phyloP scores from a whole-genome alignment of 2,329 filamentous ascomycete species.

The Aspergillus udagawae region DNA sequence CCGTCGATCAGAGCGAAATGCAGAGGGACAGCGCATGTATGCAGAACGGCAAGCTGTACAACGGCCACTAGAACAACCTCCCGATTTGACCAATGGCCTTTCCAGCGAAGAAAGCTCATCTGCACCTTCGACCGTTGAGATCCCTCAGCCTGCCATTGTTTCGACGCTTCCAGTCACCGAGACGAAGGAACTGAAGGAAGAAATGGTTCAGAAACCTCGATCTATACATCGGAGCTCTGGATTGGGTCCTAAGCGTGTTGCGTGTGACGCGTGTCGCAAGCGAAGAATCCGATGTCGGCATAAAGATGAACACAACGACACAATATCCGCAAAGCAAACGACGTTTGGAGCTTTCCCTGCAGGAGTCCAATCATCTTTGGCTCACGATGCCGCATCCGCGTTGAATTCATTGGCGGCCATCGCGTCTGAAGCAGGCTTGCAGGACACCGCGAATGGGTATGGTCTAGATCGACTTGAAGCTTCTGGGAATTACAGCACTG shows the following conservation, averaged over 20 bases:
- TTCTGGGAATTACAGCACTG: slow-evolving; percentile 22
- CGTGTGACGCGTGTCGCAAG: slow-evolving; percentile 60
- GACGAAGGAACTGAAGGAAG: slow-evolving; percentile 23
- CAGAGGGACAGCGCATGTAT: slow-evolving; percentile 39
- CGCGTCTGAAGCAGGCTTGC: slow-evolving; percentile 33
- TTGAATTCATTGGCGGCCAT: slow-evolving; percentile 37
- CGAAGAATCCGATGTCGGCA: slow-evolving; percentile 61
- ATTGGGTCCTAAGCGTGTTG: slow-evolving; percentile 56
- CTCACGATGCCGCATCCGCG: slow-evolving; percentile 37
- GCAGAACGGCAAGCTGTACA: slow-evolving; percentile 37
- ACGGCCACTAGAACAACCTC: slow-evolving; percentile 27
- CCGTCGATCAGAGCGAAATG: slow-evolving; percentile 54
- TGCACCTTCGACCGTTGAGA: slow-evolving; percentile 22
- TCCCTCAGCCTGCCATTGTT: slow-evolving; percentile 17
- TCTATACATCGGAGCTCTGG: slow-evolving; percentile 55
- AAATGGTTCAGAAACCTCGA: slow-evolving; percentile 30
- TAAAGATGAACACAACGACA: slow-evolving; percentile 49
- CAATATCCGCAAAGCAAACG: slow-evolving; percentile 24
- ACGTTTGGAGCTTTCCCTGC: slow-evolving; percentile 27
- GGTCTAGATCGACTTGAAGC: slow-evolving; percentile 28
- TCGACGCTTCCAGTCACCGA: slow-evolving; percentile 9
- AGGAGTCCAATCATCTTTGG: slow-evolving; percentile 29
- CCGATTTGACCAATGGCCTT: slow-evolving; percentile 13
- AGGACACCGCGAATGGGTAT: slow-evolving; percentile 20
- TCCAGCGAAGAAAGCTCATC: slow-evolving; percentile 11